Evolutionary conservation across 2,329 filamentous ascomycete species (phyloP).

Genomic region (Dothideomycetidae sp.): DNA sequence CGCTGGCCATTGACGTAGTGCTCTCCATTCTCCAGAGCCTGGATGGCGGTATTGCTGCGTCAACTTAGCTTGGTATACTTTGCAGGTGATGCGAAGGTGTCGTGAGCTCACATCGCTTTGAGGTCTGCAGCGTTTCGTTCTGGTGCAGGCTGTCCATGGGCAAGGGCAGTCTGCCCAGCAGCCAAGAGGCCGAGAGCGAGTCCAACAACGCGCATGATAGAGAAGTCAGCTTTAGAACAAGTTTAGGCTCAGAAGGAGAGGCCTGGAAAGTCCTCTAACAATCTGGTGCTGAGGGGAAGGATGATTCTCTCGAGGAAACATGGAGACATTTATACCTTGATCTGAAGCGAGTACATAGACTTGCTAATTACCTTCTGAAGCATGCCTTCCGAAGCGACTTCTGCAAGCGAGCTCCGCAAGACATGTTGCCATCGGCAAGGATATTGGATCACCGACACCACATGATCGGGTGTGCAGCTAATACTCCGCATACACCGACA

Average conservation of each 20-base stretch:
- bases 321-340: background rate
- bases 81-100: background rate
- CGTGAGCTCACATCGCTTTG: background rate
- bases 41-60: background rate
- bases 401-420: no score
- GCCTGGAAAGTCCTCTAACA: background rate
- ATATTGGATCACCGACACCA: no score
- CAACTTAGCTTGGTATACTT: background rate
- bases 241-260: background rate
- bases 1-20: background rate
- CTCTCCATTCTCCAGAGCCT: background rate
- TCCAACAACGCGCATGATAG: background rate
- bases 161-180: background rate
- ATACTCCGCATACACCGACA: no score
- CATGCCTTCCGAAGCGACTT: no score
- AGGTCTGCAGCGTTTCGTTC: background rate
- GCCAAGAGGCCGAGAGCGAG: background rate
- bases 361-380: no score
- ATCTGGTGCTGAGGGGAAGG: background rate
- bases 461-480: no score
- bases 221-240: background rate
- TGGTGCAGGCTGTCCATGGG: background rate
- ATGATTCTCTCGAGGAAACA: no score
- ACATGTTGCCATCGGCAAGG: no score
- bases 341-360: background rate